Evolutionary conservation across 768 basidiomycete genomes (phyloP).

Genomic region (Xerocomellus chrysenteron): DNA sequence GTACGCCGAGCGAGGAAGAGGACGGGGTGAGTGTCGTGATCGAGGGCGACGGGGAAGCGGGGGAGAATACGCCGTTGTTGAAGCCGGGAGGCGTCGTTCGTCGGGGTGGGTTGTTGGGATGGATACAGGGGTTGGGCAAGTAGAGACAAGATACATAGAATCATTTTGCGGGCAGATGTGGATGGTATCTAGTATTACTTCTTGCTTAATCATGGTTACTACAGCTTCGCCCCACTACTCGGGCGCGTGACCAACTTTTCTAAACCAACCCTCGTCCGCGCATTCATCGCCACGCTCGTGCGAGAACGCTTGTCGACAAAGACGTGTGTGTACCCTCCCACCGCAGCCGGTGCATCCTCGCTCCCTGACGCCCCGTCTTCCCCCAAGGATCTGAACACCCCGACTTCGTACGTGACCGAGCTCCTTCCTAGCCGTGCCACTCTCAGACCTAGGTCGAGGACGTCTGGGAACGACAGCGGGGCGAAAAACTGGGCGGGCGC

Average conservation of each 20-base stretch:
- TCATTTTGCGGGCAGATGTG: no score
- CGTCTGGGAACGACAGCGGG: conserved; percentile 71
- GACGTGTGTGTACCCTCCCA: conserved; percentile 76
- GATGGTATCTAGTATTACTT: background rate
- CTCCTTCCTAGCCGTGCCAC: conserved; percentile 68
- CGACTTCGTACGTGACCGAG: conserved; percentile 79
- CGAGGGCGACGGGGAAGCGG: conserved; percentile 13
- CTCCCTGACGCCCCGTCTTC: background rate
- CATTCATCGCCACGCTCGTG: conserved; percentile 51
- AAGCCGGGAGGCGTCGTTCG: conserved; percentile 21
- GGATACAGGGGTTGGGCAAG: conserved; percentile 23
- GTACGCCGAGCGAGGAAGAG: conserved; percentile 8
- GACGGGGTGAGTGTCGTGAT: conserved; percentile 17
- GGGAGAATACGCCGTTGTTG: conserved; percentile 25
- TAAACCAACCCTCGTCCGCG: conserved; percentile 46
- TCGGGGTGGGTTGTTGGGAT: conserved; percentile 22
- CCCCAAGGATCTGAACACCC: conserved; percentile 53
- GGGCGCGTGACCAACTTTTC: conserved; percentile 3
- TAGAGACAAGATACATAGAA: background rate
- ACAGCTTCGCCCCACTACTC: conserved; percentile 16
- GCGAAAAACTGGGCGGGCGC: conserved; percentile 56
- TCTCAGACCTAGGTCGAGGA: conserved; percentile 67
- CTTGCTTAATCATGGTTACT: conserved; percentile 1
- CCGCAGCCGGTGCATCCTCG: conserved; percentile 35
- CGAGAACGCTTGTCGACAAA: conserved; percentile 66